Percentiles rank a stretch among this genome's conserved stretches.
These are phyloP conservation scores for Ogataea naganishii DNA, from an alignment of 805 yeast species.

Conservation along the genomic window DNA sequence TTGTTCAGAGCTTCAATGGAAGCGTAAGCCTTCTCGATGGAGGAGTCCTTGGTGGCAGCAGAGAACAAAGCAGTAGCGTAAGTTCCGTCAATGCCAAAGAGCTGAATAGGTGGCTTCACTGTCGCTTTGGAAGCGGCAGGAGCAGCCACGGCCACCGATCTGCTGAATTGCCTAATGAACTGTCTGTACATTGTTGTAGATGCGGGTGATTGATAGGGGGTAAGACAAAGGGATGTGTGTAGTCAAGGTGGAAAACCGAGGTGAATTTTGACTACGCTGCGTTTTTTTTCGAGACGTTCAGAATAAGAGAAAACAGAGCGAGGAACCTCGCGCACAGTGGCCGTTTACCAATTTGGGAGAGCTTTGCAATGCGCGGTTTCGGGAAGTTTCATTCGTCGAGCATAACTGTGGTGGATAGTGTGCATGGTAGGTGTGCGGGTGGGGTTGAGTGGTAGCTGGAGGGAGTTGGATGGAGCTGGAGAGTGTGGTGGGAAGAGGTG, in stretches of 20 bases:
- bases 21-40: constrained; percentile 58
- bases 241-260: no score
- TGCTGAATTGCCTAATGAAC: constrained; percentile 39
- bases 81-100: constrained; percentile 93
- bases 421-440: constrained; percentile 1
- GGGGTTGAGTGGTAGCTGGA: no score
- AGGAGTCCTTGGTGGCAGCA: constrained; percentile 78
- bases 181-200: background rate
- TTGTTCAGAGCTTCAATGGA: constrained; percentile 53
- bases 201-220: background rate
- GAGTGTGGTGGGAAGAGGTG: background rate
- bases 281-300: no score
- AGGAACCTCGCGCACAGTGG: background rate
- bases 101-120: constrained; percentile 83
- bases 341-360: no score
- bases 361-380: constrained; percentile 3
- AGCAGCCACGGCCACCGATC: constrained; percentile 69
- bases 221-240: no score
- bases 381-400: constrained; percentile 18
- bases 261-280: no score
- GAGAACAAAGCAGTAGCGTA: constrained; percentile 92
- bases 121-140: constrained; percentile 23
- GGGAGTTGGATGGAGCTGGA: no score
- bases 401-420: constrained; percentile 13
- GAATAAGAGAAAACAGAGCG: no score